A percentile compares a stretch with the other conserved stretches of the same genome.
phyloP scores from a whole-genome alignment of 345 rosid species.

The Linum usitatissimum region DNA sequence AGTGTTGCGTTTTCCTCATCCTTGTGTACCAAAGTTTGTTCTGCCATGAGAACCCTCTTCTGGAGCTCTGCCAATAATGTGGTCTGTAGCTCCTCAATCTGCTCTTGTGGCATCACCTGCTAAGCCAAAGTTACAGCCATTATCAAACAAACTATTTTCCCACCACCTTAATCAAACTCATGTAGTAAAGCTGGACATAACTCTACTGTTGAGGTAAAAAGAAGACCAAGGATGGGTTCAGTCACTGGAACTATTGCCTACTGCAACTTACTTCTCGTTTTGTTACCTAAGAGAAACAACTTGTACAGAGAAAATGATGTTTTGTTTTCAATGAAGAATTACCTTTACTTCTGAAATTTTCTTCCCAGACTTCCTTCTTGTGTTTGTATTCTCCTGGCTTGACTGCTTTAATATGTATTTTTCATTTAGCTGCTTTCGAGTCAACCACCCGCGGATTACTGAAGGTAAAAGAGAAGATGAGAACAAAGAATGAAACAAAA shows the following conservation, averaged over 20 bases:
- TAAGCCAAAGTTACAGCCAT: constrained; percentile 1
- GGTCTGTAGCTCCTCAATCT: constrained; percentile 37
- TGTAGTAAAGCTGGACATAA: no score
- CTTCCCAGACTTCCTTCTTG: constrained; percentile 33
- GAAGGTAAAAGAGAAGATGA: constrained; percentile 14
- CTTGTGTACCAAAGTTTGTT: constrained; percentile 52
- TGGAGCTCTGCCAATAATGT: constrained; percentile 59
- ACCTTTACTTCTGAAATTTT: constrained; percentile 67
- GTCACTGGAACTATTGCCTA: neutral
- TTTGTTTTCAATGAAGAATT: constrained; percentile 9
- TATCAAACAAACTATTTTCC: neutral
- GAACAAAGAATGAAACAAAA: constrained; percentile 6
- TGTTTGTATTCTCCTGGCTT: constrained; percentile 31
- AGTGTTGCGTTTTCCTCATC: constrained; percentile 74
- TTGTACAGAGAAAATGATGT: neutral
- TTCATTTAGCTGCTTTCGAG: constrained; percentile 36
- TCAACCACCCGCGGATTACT: constrained; percentile 88
- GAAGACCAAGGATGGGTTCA: neutral
- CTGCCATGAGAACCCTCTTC: constrained; percentile 57
- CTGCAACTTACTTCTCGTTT: neutral
- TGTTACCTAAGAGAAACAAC: neutral
- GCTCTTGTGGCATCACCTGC: constrained; percentile 53
- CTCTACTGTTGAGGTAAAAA: neutral
- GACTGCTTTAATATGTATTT: constrained; percentile 33
- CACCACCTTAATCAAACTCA: neutral